Evolutionary conservation across 1,284 basidiomycete genomes (phyloP).

Genomic region (Boletus calvinii): DNA sequence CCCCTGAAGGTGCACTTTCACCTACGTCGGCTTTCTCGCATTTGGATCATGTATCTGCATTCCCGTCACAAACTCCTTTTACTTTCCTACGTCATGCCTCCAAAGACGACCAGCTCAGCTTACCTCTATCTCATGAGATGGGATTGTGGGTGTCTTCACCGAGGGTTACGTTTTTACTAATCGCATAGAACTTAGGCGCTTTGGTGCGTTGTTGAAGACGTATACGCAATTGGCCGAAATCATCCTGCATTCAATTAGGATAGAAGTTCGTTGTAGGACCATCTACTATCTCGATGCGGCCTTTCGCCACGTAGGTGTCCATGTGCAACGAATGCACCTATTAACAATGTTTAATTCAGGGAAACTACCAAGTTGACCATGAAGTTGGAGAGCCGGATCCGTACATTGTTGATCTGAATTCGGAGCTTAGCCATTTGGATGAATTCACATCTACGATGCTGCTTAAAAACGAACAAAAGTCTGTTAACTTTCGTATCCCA

Average conservation of each 20-base stretch:
- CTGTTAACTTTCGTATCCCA: constrained; percentile 27
- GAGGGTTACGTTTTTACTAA: neutral
- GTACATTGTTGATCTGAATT: constrained; percentile 86
- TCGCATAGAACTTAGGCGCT: constrained; percentile 57
- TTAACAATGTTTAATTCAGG: constrained; percentile 45
- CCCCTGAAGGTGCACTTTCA: constrained; percentile 54
- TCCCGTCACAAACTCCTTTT: constrained; percentile 47
- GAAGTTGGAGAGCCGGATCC: constrained; percentile 91
- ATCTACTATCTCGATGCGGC: constrained; percentile 83
- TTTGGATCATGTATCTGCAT: constrained; percentile 48
- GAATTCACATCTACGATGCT: constrained; percentile 66
- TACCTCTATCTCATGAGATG: constrained; percentile 88
- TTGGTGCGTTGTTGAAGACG: constrained; percentile 86
- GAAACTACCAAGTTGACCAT: constrained; percentile 78
- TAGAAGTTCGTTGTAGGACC: constrained; percentile 85
- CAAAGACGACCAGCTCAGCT: constrained; percentile 48
- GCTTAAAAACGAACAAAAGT: constrained; percentile 67
- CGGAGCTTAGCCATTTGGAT: constrained; percentile 76
- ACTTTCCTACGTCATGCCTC: constrained; percentile 34
- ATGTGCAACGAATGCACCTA: neutral
- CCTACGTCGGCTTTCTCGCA: constrained; percentile 46
- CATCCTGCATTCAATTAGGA: constrained; percentile 85
- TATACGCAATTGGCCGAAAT: constrained; percentile 87
- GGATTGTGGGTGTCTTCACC: constrained; percentile 57
- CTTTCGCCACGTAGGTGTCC: constrained; percentile 60